Evolutionary conservation across 345 rosid species (phyloP).

Genomic region (Salix suchowensis): DNA sequence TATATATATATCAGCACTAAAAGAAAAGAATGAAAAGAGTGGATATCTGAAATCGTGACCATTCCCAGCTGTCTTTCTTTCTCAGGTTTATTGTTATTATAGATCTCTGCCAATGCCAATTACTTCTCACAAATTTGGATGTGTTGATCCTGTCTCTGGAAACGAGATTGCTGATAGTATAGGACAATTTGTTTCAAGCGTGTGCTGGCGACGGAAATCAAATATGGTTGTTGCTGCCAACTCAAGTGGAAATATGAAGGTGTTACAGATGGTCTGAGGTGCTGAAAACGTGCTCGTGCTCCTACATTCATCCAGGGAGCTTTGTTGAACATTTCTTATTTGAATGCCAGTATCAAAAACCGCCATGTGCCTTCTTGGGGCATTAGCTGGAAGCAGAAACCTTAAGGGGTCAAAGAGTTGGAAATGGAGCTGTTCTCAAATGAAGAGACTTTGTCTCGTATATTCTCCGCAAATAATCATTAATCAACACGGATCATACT

Average conservation of each 20-base stretch:
- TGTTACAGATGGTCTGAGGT: conserved; percentile 9
- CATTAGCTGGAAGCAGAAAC: not conserved
- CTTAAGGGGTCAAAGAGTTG: not conserved
- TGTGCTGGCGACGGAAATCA: conserved; percentile 17
- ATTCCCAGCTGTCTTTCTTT: not conserved
- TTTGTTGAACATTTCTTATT: not conserved
- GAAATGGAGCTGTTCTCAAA: not conserved
- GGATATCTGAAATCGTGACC: not conserved
- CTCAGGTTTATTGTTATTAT: conserved; percentile 16
- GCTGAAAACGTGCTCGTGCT: not conserved
- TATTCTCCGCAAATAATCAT: not conserved
- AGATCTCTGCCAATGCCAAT: conserved; percentile 19
- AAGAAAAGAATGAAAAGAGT: not conserved
- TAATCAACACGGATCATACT: not conserved
- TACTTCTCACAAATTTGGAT: conserved; percentile 17
- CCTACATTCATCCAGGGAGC: not conserved
- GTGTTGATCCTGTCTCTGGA: conserved; percentile 7
- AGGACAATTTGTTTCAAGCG: conserved; percentile 22
- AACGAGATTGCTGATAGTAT: conserved; percentile 5
- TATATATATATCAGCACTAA: not conserved
- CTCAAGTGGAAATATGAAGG: conserved; percentile 13
- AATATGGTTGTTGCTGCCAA: conserved; percentile 20
- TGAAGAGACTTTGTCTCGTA: not conserved
- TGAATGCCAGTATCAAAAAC: not conserved
- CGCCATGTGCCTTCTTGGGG: not conserved